Percentiles rank a stretch among this genome's conserved stretches.
phyloP scores from a whole-genome alignment of 176 grass and related monocot species.

The Calamus simplicifolius region DNA sequence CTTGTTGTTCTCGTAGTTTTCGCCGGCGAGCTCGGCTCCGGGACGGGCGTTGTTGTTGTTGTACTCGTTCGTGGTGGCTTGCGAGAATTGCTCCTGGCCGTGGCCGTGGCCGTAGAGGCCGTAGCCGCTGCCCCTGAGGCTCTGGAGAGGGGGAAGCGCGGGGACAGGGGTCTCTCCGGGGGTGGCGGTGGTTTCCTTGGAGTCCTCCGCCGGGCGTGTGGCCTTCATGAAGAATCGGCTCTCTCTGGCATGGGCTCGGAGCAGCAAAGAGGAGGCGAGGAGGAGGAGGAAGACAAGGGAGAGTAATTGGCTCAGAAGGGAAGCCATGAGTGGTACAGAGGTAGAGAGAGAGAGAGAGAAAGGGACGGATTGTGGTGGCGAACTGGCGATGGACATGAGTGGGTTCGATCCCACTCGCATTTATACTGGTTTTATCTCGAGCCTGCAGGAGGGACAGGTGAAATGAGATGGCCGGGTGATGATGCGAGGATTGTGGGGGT shows the following conservation, averaged over 20 bases:
- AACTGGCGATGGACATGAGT: no score
- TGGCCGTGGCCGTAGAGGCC: conserved; percentile 28
- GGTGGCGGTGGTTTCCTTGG: not conserved
- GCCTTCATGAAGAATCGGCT: conserved; percentile 27
- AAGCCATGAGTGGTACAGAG: conserved; percentile 15
- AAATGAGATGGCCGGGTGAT: conserved; percentile 14
- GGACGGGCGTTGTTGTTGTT: not conserved
- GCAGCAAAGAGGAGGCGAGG: conserved; percentile 2
- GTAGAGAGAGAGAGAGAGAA: not conserved
- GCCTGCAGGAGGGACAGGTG: no score
- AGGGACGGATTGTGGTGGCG: no score
- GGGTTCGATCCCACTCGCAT: no score
- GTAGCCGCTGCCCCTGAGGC: conserved; percentile 16
- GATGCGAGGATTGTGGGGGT: conserved; percentile 36
- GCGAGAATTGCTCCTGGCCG: conserved; percentile 13
- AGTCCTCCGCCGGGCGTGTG: not conserved
- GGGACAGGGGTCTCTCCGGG: not conserved
- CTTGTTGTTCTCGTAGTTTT: not conserved
- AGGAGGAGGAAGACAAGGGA: conserved; percentile 7
- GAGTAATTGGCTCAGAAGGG: not conserved
- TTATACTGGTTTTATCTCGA: no score
- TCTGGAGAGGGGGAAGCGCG: conserved; percentile 7
- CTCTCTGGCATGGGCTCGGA: not conserved
- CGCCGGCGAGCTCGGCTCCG: not conserved
- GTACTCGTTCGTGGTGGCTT: not conserved